Conservation (phyloP, 495 filamentous ascomycete genomes). For the Annulohypoxylon stygium region DNA sequence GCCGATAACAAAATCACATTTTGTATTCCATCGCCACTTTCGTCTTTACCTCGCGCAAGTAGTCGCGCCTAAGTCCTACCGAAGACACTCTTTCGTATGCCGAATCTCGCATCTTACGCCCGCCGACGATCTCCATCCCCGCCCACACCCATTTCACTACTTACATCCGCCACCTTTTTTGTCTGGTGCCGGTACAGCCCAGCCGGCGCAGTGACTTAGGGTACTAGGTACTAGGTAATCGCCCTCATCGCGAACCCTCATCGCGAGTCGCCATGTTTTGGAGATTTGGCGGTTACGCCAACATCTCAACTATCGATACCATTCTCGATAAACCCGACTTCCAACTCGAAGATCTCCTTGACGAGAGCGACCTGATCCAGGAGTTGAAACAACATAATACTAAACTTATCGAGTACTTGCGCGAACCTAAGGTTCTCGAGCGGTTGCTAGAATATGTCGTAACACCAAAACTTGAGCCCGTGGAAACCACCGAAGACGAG, state of each 20-base stretch:
- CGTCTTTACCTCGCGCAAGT: conserved; percentile 1
- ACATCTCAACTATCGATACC: conserved; percentile 93
- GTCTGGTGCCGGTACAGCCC: conserved; percentile 38
- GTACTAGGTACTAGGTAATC: background rate
- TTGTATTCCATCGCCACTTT: conserved; percentile 5
- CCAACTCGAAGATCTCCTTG: conserved; percentile 93
- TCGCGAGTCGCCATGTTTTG: conserved; percentile 85
- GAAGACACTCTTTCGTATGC: conserved; percentile 32
- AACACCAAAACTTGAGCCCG: conserved; percentile 74
- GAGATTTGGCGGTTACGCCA: conserved; percentile 98
- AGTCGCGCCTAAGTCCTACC: background rate
- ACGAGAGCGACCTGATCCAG: conserved; percentile 95
- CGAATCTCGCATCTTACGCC: conserved; percentile 24
- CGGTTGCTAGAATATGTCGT: conserved; percentile 91
- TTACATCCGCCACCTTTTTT: background rate
- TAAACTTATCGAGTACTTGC: conserved; percentile 95
- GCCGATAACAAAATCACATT: conserved; percentile 29
- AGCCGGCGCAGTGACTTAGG: conserved; percentile 59
- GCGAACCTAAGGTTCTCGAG: conserved; percentile 87
- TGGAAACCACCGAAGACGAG: conserved; percentile 72
- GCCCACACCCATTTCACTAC: conserved; percentile 6
- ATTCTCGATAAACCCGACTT: conserved; percentile 96
- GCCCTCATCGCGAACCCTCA: conserved; percentile 1
- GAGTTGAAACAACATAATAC: conserved; percentile 98
- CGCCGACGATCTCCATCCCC: conserved; percentile 6